These are phyloP conservation scores for Macrotyloma uniflorum DNA, from an alignment of 306 rosid genomes.

Conservation along the genomic window DNA sequence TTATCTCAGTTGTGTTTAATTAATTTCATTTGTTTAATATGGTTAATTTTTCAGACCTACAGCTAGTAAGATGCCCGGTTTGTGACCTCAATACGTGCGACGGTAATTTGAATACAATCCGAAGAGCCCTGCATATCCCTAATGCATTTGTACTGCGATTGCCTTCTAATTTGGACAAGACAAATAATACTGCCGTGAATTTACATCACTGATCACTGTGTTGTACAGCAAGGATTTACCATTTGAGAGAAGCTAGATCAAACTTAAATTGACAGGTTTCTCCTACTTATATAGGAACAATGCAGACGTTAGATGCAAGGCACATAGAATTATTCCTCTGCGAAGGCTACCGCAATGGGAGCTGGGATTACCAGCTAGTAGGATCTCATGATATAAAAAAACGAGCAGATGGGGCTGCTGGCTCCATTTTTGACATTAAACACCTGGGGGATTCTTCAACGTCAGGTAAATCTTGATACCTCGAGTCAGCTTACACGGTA, in stretches of 20 bases:
- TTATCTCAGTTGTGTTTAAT: not conserved
- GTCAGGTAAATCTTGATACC: conserved; percentile 53
- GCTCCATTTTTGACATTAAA: conserved; percentile 80
- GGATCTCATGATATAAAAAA: conserved; percentile 84
- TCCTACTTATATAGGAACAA: conserved; percentile 71
- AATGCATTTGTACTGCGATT: conserved; percentile 9
- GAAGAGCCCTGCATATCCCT: not conserved
- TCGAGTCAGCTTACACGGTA: conserved; percentile 1
- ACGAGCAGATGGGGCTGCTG: conserved; percentile 81
- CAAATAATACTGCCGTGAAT: conserved; percentile 14
- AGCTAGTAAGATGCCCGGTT: conserved; percentile 95
- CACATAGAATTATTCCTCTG: conserved; percentile 83
- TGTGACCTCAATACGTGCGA: conserved; percentile 95
- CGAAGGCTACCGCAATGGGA: conserved; percentile 71
- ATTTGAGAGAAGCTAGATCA: conserved; percentile 27
- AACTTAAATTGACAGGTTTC: conserved; percentile 32
- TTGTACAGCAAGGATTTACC: conserved; percentile 12
- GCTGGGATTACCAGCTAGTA: conserved; percentile 86
- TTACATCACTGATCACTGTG: conserved; percentile 24
- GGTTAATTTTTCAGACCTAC: conserved; percentile 76
- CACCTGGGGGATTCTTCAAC: conserved; percentile 68
- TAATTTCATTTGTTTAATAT: conserved; percentile 30
- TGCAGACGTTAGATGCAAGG: conserved; percentile 97
- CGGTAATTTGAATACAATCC: conserved; percentile 54
- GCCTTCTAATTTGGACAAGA: conserved; percentile 35